Evolutionary conservation across 192 early-diverging fungal species (phyloP), one percentile per base, ranked within the genome.

Genomic region (Linnemannia exigua): DNA sequence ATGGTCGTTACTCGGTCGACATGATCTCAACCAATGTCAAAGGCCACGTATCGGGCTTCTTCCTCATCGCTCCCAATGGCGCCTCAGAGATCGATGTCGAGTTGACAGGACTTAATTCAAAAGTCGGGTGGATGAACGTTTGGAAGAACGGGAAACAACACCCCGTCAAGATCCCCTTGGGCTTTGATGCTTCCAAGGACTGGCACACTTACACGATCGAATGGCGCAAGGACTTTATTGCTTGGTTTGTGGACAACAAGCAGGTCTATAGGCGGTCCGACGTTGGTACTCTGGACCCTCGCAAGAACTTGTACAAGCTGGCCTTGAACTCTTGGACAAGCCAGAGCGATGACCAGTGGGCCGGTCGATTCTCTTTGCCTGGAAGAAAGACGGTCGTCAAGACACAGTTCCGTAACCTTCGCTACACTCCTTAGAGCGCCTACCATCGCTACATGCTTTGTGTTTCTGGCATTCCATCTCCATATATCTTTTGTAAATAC

Each of bases 281-380:
- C 41, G 38, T 80, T 71, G 25, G 19, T 46, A 74, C 74, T 5
- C 16, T 17, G 17, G 16, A 68, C 36, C 80, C 74, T 0, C 25
- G 70, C 35, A 50, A 44, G 22, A 47, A 48, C 28, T 20, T 58
- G 2, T 84, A 84, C 41, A 72, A 44, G 31, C 38, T 84, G 22
- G 75, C 51, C 0, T 35, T 84, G 38, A 84, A 85, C 67, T 77
- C 83, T 36, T 86, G 78, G 84, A 80, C 84, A 19, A 28, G 76
- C 28, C 50, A 70, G 31, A 12, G 19, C 2, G 58, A 76, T 17
- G 72, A 73, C 48, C 4, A 37, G 11, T 86, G 84, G 84, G 84
- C 84, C 4, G 84, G 84, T 25, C 76, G 72, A 22, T 86, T 86
- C 67, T 17, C 33, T 0, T 80, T 63, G 70, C 78, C 74, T 16